phyloP scores from a whole-genome alignment of 306 rosid species.

The Trifolium pratense region DNA sequence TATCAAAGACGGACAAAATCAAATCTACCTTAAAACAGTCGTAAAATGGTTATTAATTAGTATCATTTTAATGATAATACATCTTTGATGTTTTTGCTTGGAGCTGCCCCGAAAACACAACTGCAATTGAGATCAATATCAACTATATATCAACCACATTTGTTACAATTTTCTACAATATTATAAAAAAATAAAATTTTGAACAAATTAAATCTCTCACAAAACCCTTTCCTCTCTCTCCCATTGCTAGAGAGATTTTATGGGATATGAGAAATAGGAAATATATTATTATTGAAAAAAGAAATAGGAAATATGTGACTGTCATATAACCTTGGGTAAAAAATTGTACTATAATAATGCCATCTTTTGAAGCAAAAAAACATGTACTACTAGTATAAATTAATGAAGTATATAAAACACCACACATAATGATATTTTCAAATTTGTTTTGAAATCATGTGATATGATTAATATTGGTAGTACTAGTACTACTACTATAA shows the following conservation, averaged over 20 bases:
- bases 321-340: background rate
- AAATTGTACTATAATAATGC: background rate
- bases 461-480: slow-evolving; percentile 20
- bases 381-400: background rate
- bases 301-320: background rate
- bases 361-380: too few species aligned
- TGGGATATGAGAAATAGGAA: slow-evolving; percentile 4
- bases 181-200: background rate
- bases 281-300: too few species aligned
- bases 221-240: background rate
- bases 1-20: too few species aligned
- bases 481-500: background rate
- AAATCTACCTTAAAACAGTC: too few species aligned
- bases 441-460: background rate
- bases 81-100: too few species aligned
- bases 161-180: background rate
- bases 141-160: background rate
- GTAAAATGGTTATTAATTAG: too few species aligned
- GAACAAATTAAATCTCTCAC: background rate
- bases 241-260: background rate
- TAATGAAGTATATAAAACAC: background rate
- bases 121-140: background rate
- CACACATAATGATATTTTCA: background rate
- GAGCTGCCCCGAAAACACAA: background rate
- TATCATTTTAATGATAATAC: too few species aligned